Percentiles rank a stretch among this genome's conserved stretches.
phyloP scores from a whole-genome alignment of 2,329 filamentous ascomycete genomes.

The Xylariaceae sp. region DNA sequence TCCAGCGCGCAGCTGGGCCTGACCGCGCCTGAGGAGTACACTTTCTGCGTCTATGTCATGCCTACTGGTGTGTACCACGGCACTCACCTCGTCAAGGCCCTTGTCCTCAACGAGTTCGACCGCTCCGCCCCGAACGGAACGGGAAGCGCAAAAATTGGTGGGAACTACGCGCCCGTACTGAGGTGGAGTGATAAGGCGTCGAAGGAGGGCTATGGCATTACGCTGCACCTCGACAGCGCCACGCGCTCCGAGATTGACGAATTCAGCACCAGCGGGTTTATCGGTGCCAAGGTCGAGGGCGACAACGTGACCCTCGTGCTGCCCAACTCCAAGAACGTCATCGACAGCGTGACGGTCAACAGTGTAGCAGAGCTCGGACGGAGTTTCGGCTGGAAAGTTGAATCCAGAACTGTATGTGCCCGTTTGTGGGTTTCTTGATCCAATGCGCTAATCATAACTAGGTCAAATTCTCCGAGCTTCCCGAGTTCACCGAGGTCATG shows the following conservation, averaged over 20 bases:
- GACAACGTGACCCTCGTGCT: slow-evolving; percentile 66
- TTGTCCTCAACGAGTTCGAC: slow-evolving; percentile 91
- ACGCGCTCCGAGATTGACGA: slow-evolving; percentile 84
- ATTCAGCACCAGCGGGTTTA: slow-evolving; percentile 91
- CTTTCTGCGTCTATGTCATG: slow-evolving; percentile 81
- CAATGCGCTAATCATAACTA: slow-evolving; percentile 28
- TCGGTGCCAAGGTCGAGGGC: slow-evolving; percentile 64
- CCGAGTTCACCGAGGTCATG: slow-evolving; percentile 64
- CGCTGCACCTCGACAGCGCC: slow-evolving; percentile 83
- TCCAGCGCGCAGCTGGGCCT: slow-evolving; percentile 82
- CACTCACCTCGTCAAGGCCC: slow-evolving; percentile 73
- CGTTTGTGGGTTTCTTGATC: not conserved
- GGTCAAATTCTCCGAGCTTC: slow-evolving; percentile 59
- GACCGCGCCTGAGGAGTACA: slow-evolving; percentile 85
- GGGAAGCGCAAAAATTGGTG: slow-evolving; percentile 87
- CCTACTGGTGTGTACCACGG: slow-evolving; percentile 95
- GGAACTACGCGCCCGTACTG: slow-evolving; percentile 91
- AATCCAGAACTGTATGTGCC: slow-evolving; percentile 59
- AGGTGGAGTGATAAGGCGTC: slow-evolving; percentile 79
- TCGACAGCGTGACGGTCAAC: slow-evolving; percentile 63
- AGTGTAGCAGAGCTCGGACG: slow-evolving; percentile 70
- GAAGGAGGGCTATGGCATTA: slow-evolving; percentile 82
- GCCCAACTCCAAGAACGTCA: slow-evolving; percentile 83
- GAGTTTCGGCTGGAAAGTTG: slow-evolving; percentile 77
- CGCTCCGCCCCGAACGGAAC: slow-evolving; percentile 87